Conservation (phyloP, 2,329 filamentous ascomycete genomes). For the Aspergillus amoenus region DNA sequence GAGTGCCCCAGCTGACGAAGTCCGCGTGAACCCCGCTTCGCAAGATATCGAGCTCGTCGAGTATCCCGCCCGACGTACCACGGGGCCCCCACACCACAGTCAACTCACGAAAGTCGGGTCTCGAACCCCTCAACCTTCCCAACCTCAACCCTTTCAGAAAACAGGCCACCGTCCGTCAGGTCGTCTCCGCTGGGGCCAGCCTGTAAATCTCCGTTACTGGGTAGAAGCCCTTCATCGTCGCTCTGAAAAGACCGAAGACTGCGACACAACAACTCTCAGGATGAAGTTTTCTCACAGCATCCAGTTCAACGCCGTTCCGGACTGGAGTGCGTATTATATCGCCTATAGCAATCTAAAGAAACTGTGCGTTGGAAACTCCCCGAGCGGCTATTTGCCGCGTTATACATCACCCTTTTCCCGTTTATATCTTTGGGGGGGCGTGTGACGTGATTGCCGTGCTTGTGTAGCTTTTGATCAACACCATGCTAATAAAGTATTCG, state of each 20-base stretch:
- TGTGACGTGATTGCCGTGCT: conserved; percentile 7
- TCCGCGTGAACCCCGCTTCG: conserved; percentile 19
- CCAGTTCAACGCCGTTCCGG: conserved; percentile 99
- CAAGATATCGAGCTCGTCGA: conserved; percentile 37
- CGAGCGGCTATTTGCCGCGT: conserved; percentile 58
- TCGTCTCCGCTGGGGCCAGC: conserved; percentile 7
- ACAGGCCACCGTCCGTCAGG: not conserved
- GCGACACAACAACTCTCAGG: conserved; percentile 66
- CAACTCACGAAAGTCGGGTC: not conserved
- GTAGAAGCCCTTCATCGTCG: conserved; percentile 32
- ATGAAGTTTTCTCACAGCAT: conserved; percentile 99
- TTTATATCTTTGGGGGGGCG: not conserved
- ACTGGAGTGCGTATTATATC: conserved; percentile 98
- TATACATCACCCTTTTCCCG: conserved; percentile 4
- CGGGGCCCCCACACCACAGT: conserved; percentile 9
- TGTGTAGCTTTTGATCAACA: not conserved
- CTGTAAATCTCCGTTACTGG: conserved; percentile 32
- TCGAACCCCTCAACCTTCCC: not conserved
- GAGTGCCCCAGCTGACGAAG: conserved; percentile 20
- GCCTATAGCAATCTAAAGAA: conserved; percentile 99
- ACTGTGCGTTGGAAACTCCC: conserved; percentile 61
- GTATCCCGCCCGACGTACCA: conserved; percentile 17
- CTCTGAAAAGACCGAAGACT: conserved; percentile 16
- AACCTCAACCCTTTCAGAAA: not conserved
- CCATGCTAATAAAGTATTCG: not conserved